Base-by-base conservation (phyloP, 225 moss, liverwort and hornwort species). In the Rhytidiadelphus loreus region DNA sequence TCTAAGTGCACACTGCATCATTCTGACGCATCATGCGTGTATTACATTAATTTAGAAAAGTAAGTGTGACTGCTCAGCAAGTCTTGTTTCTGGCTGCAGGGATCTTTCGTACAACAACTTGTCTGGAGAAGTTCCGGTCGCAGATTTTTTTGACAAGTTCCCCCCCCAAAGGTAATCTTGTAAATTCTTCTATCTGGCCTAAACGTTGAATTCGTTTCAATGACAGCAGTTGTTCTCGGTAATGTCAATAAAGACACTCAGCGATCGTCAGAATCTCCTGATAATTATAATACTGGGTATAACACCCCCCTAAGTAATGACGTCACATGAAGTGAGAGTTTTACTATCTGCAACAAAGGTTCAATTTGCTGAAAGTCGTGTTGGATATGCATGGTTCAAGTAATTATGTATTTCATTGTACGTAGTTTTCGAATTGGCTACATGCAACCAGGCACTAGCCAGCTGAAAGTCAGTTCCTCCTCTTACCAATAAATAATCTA, bases 81-180 rank as follows among this genome's bases (percentile, higher is more conserved):
- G 35, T 60, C 39, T 82, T 81, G 70, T 21, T 87, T 82, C 59
- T 91, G 84, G 63, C 58, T 71, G 79, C 89, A 91, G 96, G 89
- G 95, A 98, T 86, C 92, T 98, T 37, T 98, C 98, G 18, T 96
- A 89, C 89, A 98, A 98, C 91, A 92, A 95, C 64, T 91, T 98
- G n/a, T 93, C 94, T 29, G 98, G 98, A 55, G 92, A 88, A 87
- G 91, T 98, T 65, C 97, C 98, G 39, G 26, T n/a, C 6, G 82
- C 81, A 61, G 94, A 91, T 53, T 96, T 95, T 87, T 97, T 96
- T 88, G 89, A 90, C 56, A 94, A 91, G 72, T 98, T 98, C 28
- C 93, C 97, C 13, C 73, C 89, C 3, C 91, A 94, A 81, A 96
- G 97, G 91, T 95, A 82, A 64, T 79, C 25, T 74, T 61, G 39